Conservation (phyloP, 1,284 basidiomycete genomes). For the Microbotryum intermedium region DNA sequence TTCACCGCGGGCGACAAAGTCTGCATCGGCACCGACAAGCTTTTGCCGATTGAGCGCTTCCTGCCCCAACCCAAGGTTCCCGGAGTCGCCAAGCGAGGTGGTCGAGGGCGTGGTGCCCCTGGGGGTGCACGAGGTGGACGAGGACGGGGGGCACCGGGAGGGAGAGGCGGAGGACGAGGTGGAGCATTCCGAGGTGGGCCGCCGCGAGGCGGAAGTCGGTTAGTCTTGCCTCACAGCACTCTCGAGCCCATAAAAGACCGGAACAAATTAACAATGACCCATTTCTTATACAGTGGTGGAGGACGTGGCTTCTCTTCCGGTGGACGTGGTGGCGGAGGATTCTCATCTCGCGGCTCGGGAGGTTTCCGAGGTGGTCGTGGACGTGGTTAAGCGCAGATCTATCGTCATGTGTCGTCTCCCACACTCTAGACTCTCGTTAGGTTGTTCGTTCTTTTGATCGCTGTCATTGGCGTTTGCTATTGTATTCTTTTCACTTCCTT, state of each 20-base stretch:
- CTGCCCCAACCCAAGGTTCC: constrained; percentile 87
- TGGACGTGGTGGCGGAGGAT: constrained; percentile 5
- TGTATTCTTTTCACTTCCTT: background rate
- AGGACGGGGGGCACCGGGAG: constrained; percentile 19
- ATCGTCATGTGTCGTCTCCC: background rate
- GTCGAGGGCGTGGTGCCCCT: constrained; percentile 40
- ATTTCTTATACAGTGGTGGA: constrained; percentile 1
- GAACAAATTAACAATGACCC: background rate
- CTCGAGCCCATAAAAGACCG: background rate
- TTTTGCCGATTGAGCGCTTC: constrained; percentile 93
- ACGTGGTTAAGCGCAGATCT: constrained; percentile 6
- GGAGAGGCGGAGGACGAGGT: constrained; percentile 12
- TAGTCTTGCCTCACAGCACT: background rate
- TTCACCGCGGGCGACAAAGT: constrained; percentile 99
- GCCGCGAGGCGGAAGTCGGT: constrained; percentile 39
- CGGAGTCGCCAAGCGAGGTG: constrained; percentile 44
- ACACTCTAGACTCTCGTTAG: background rate
- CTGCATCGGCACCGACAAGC: constrained; percentile 91
- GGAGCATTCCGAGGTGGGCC: constrained; percentile 46
- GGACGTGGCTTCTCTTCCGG: constrained; percentile 7
- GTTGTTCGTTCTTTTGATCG: constrained; percentile 1
- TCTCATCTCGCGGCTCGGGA: constrained; percentile 7
- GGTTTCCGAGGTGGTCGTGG: constrained; percentile 22
- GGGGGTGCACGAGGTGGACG: constrained; percentile 31
- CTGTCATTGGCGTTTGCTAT: background rate